Evolutionary conservation across 257 asterid genomes (phyloP).

Genomic region (Lantana camara): DNA sequence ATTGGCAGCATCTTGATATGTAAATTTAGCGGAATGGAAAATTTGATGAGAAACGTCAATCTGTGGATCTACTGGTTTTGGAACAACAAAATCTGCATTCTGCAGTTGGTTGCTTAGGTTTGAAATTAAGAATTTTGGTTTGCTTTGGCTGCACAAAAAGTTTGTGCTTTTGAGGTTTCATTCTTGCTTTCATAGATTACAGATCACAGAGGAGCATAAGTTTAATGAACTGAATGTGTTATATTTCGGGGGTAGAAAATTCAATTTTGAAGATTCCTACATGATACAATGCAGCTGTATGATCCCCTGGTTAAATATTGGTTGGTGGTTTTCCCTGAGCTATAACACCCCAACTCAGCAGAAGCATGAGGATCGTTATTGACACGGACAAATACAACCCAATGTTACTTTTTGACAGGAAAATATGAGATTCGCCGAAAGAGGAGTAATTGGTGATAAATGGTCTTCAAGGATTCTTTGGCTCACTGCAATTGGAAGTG

Average conservation of each 20-base stretch:
- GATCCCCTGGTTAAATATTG: too few species aligned
- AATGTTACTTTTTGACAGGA: slow-evolving; percentile 40
- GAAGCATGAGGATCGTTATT: too few species aligned
- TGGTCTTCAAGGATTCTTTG: slow-evolving; percentile 91
- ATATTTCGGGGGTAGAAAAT: background rate
- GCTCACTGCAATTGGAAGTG: slow-evolving; percentile 87
- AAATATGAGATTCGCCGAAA: slow-evolving; percentile 73
- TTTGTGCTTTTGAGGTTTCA: background rate
- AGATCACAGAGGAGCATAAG: background rate
- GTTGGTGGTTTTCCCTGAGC: too few species aligned
- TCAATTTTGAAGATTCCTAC: background rate
- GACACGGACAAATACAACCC: too few species aligned
- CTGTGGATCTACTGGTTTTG: too few species aligned
- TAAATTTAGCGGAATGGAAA: background rate
- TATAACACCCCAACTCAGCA: too few species aligned
- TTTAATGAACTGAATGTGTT: background rate
- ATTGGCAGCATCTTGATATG: background rate
- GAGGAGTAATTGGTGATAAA: slow-evolving; percentile 78
- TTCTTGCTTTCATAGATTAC: background rate
- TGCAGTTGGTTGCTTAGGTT: background rate
- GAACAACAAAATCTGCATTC: background rate
- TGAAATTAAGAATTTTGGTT: too few species aligned
- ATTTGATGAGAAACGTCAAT: background rate
- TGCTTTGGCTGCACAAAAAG: too few species aligned
- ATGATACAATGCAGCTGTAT: slow-evolving; percentile 2